Conservation (phyloP, 1,284 basidiomycete genomes). For the Apiotrichum domesticum region DNA sequence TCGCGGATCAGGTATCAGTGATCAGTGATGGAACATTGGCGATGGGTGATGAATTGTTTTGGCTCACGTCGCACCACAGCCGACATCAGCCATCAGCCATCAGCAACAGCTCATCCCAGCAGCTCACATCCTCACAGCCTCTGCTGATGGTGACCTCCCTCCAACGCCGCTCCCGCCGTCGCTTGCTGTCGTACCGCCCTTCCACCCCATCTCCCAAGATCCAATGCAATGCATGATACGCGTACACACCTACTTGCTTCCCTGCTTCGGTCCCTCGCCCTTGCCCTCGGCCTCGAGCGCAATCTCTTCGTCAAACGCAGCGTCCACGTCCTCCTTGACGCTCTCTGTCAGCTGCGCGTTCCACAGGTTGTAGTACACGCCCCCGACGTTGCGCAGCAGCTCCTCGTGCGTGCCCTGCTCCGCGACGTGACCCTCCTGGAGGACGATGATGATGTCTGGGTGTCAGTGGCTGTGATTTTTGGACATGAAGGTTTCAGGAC, state of each 20-base stretch:
- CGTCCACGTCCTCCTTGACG: conserved; percentile 20
- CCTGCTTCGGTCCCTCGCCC: background rate
- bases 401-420: conserved; percentile 91
- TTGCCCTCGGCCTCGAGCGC: background rate
- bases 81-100: no score
- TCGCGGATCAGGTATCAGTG: no score
- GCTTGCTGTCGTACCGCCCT: background rate
- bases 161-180: no score
- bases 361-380: conserved; percentile 83
- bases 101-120: no score
- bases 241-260: background rate
- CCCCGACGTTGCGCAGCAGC: conserved; percentile 59
- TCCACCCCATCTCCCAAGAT: background rate
- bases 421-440: conserved; percentile 74
- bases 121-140: no score
- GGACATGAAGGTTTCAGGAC: background rate
- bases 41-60: no score
- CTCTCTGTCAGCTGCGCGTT: conserved; percentile 58
- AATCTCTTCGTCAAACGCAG: conserved; percentile 7
- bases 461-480: background rate
- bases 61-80: no score
- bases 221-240: background rate
- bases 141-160: no score
- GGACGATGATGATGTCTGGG: conserved; percentile 76
- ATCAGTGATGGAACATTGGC: no score